These are phyloP conservation scores for Pezicula neosporulosa DNA, from an alignment of 2,329 filamentous ascomycete genomes.

Conservation along the genomic window DNA sequence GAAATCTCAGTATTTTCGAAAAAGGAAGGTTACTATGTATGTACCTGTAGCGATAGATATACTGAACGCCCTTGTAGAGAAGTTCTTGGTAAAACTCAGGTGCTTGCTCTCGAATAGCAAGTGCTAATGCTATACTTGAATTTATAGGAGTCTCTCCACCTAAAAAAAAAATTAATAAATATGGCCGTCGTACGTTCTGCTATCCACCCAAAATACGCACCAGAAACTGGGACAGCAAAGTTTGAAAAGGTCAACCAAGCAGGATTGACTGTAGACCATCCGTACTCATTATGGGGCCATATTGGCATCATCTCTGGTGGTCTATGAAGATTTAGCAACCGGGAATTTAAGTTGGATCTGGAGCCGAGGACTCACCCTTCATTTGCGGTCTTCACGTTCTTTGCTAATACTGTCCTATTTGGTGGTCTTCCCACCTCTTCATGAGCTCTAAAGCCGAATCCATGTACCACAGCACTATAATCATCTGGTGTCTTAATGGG, in stretches of 20 bases:
- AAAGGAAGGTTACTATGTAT: slow-evolving; percentile 31
- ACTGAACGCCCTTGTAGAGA: slow-evolving; percentile 38
- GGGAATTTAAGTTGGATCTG: not conserved
- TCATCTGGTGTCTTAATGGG: slow-evolving; percentile 41
- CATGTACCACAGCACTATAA: slow-evolving; percentile 45
- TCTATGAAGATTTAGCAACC: not conserved
- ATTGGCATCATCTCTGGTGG: slow-evolving; percentile 35
- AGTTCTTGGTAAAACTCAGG: slow-evolving; percentile 42
- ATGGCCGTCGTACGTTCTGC: not conserved
- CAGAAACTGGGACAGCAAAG: slow-evolving; percentile 16
- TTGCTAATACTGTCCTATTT: slow-evolving; percentile 38
- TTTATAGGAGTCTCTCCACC: slow-evolving; percentile 43
- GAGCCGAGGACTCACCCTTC: slow-evolving; percentile 28
- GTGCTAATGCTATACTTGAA: slow-evolving; percentile 42
- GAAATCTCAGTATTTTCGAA: slow-evolving; percentile 39
- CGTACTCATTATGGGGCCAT: slow-evolving; percentile 36
- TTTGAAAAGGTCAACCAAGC: slow-evolving; percentile 32
- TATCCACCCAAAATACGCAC: slow-evolving; percentile 5
- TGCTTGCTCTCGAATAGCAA: slow-evolving; percentile 38
- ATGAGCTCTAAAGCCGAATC: slow-evolving; percentile 43
- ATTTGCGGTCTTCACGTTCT: slow-evolving; percentile 43
- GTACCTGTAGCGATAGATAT: slow-evolving; percentile 37
- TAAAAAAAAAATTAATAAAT: not conserved
- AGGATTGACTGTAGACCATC: slow-evolving; percentile 34
- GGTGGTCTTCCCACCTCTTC: slow-evolving; percentile 49